Conservation (phyloP, 768 basidiomycete species). For the Cyclocybe aegerita region DNA sequence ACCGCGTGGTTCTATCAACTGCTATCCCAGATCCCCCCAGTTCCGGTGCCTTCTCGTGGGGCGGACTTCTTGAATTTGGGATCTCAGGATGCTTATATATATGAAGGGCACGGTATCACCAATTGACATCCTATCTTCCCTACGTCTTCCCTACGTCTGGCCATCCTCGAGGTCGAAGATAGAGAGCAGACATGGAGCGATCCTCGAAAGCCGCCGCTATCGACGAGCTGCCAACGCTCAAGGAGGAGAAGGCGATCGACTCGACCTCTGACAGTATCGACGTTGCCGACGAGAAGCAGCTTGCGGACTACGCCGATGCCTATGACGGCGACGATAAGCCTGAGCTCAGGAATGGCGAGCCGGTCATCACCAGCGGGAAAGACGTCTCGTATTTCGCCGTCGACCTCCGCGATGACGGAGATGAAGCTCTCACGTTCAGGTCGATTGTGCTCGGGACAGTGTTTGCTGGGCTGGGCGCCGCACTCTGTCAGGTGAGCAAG, state of each 20-base stretch:
- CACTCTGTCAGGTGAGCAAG: slow-evolving; percentile 49
- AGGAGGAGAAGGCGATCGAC: slow-evolving; percentile 15
- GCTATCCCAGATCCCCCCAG: not conserved
- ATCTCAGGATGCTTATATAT: too few species aligned
- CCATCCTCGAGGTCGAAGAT: not conserved
- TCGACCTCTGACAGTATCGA: slow-evolving; percentile 15
- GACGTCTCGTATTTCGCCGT: slow-evolving; percentile 58
- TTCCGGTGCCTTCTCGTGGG: slow-evolving; percentile 12
- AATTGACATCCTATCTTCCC: not conserved
- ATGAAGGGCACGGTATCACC: too few species aligned
- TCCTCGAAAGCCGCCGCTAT: slow-evolving; percentile 3
- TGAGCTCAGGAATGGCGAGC: slow-evolving; percentile 35
- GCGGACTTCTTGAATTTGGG: not conserved
- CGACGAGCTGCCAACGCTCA: slow-evolving; percentile 11
- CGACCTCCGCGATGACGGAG: slow-evolving; percentile 58
- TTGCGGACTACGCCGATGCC: not conserved
- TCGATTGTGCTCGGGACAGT: slow-evolving; percentile 56
- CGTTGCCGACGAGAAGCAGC: slow-evolving; percentile 17
- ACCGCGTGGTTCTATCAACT: not conserved
- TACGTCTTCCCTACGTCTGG: not conserved
- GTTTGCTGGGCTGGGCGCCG: slow-evolving; percentile 58
- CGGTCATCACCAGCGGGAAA: slow-evolving; percentile 40
- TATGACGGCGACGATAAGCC: slow-evolving; percentile 26
- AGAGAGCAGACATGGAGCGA: slow-evolving; percentile 6
- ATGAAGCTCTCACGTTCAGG: slow-evolving; percentile 53